Evolutionary conservation across 2,329 filamentous ascomycete species (phyloP).

Genomic region (Botrytis medusae): DNA sequence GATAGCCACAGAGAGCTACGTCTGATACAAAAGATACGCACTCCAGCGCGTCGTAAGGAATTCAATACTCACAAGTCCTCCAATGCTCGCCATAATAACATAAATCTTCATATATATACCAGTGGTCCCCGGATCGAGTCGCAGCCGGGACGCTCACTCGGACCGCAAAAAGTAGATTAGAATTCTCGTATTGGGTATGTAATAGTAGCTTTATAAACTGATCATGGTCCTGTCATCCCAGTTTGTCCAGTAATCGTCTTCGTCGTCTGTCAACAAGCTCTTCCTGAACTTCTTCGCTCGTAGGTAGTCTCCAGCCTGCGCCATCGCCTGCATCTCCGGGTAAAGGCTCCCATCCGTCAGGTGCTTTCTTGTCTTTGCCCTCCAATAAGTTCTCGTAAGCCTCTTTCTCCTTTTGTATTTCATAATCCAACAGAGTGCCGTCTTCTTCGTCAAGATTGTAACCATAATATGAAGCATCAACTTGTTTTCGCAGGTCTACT

Average conservation of each 20-base stretch:
- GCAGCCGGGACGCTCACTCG: not conserved
- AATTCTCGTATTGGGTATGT: constrained; percentile 1
- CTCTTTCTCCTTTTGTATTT: constrained; percentile 79
- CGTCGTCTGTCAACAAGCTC: constrained; percentile 86
- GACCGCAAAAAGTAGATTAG: not conserved
- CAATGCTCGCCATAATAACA: not conserved
- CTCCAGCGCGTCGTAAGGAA: not conserved
- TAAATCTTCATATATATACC: not conserved
- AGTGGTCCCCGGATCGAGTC: not conserved
- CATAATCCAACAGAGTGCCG: constrained; percentile 74
- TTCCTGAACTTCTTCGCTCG: constrained; percentile 87
- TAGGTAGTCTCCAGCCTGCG: constrained; percentile 77
- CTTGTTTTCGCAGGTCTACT: constrained; percentile 69
- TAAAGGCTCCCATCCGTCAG: constrained; percentile 77
- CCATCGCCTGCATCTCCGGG: constrained; percentile 88
- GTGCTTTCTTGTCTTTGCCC: constrained; percentile 56
- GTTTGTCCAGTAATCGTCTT: constrained; percentile 78
- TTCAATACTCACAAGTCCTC: not conserved
- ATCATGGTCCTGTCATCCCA: constrained; percentile 31
- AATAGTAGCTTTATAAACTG: not conserved
- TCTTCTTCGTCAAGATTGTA: constrained; percentile 94
- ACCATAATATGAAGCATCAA: constrained; percentile 94
- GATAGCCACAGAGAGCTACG: not conserved
- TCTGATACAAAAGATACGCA: not conserved
- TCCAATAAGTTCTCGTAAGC: constrained; percentile 68